phyloP scores from a whole-genome alignment of 441 rosid species.

The Iberis amara region DNA sequence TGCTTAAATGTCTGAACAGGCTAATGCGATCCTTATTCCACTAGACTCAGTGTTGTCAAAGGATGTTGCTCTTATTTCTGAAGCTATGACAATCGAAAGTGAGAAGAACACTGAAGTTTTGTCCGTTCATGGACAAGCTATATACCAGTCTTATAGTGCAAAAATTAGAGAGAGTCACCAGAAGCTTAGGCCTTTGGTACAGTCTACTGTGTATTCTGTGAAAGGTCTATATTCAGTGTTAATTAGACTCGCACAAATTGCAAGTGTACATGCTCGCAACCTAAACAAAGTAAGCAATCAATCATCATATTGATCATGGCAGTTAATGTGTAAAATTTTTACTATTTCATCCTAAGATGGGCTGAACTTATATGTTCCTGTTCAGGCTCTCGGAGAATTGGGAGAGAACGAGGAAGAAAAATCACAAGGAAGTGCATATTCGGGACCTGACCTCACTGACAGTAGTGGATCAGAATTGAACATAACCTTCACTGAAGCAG shows the following conservation, averaged over 20 bases:
- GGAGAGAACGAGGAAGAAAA: slow-evolving; percentile 64
- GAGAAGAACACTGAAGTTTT: slow-evolving; percentile 79
- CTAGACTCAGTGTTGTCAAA: slow-evolving; percentile 71
- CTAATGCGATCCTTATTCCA: slow-evolving; percentile 75
- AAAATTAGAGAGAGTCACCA: slow-evolving; percentile 76
- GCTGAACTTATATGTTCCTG: slow-evolving; percentile 8
- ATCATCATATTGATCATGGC: slow-evolving; percentile 17
- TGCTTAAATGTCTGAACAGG: slow-evolving; percentile 43
- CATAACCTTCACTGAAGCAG: slow-evolving; percentile 38
- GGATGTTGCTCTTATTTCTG: slow-evolving; percentile 88
- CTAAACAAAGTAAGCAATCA: slow-evolving; percentile 58
- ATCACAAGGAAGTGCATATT: slow-evolving; percentile 48
- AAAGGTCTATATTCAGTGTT: slow-evolving; percentile 62
- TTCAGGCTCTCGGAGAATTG: slow-evolving; percentile 62
- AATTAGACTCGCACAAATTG: slow-evolving; percentile 76
- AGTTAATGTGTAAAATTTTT: slow-evolving; percentile 3
- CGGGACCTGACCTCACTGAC: slow-evolving; percentile 44
- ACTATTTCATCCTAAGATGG: slow-evolving; percentile 4
- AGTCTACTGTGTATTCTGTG: slow-evolving; percentile 53
- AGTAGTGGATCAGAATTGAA: slow-evolving; percentile 55
- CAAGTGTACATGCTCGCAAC: slow-evolving; percentile 88
- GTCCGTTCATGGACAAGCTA: slow-evolving; percentile 89
- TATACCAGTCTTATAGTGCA: slow-evolving; percentile 75
- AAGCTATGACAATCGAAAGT: slow-evolving; percentile 67
- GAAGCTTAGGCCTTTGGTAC: slow-evolving; percentile 58